Base-by-base conservation (phyloP, 345 rosid genomes). In the Hibiscus mutabilis region DNA sequence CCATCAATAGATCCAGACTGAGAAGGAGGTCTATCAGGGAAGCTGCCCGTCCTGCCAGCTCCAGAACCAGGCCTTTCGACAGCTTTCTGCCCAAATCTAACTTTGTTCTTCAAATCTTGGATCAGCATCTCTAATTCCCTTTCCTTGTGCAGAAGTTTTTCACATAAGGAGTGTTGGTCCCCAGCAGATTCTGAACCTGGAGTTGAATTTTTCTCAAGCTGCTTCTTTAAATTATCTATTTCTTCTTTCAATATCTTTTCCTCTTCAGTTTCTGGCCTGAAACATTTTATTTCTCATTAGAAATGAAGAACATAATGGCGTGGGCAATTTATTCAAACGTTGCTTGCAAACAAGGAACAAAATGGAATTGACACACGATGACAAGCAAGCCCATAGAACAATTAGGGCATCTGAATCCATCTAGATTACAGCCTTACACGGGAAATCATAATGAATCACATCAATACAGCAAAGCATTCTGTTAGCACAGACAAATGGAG, bases 211-310 rank as follows among this genome's bases (percentile, higher is more conserved):
- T 81, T 78, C 64, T 84, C 83, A 47, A 75, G 79, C 72, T 88
- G 76, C 74, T 80, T 77, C 82, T 82, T 82, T 68, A 92, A 73
- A 25, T 71, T 76, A 66, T 85, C 86, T 7, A 95, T 82, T 77
- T 92, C 87, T 72, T 89, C 93, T 77, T 85, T 87, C 86, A 90
- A 69, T 35, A 60, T 40, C 73, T 78, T 90, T 83, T 92, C 99
- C 79, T 83, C 92, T 73, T 84, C 94, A 4, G 98, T 87, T 83
- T 89, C 89, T 64, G 87, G 90, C 90, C 99, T 95, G 88, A 79
- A 84, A 74, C 49, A 76, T 56, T 47, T 33, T 33, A 27, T 77
- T 63, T 21, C 51, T 11, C 11, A 6, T 51, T 44, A 67, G 21
- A 67, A 46, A 64, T 56, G 22, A 44, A 68, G 53, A 18, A 56